phyloP scores from a whole-genome alignment of 2,329 filamentous ascomycete genomes.

The Trichophyton mentagrophytes region DNA sequence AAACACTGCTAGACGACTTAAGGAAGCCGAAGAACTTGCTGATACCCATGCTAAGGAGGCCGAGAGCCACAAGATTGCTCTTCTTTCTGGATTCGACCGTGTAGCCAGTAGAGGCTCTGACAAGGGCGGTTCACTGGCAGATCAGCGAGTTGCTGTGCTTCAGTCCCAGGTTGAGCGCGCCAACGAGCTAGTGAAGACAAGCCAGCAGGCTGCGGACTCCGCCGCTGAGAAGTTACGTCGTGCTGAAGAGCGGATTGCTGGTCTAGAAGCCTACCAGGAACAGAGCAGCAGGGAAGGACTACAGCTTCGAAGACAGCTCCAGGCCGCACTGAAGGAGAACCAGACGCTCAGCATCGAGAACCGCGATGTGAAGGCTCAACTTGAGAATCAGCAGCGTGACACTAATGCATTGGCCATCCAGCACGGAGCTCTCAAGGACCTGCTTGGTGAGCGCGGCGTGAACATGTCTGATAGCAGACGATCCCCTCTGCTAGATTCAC shows the following conservation, averaged over 20 bases:
- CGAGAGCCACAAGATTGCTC: slow-evolving; percentile 66
- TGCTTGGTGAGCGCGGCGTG: slow-evolving; percentile 77
- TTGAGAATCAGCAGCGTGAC: slow-evolving; percentile 79
- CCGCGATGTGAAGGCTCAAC: slow-evolving; percentile 65
- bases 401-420: slow-evolving; percentile 89
- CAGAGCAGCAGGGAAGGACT: slow-evolving; percentile 90
- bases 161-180: slow-evolving; percentile 69
- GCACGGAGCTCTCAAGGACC: slow-evolving; percentile 83
- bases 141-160: slow-evolving; percentile 54
- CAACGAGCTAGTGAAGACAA: slow-evolving; percentile 69
- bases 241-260: slow-evolving; percentile 92
- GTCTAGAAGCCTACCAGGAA: slow-evolving; percentile 92
- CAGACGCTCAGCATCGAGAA: slow-evolving; percentile 71
- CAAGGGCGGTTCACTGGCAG: slow-evolving; percentile 36
- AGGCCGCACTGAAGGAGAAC: slow-evolving; percentile 68
- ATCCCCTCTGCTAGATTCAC: slow-evolving; percentile 58
- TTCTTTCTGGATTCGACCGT: slow-evolving; percentile 71
- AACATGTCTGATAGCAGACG: slow-evolving; percentile 58
- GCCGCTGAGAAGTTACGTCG: slow-evolving; percentile 80
- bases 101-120: slow-evolving; percentile 38
- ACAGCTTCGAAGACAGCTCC: slow-evolving; percentile 76
- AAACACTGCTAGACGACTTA: slow-evolving; percentile 56
- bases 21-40: slow-evolving; percentile 75
- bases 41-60: slow-evolving; percentile 83
- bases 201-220: slow-evolving; percentile 74